phyloP scores from a whole-genome alignment of 2,329 filamentous ascomycete species.

The Pseudocercospora macadamiae region DNA sequence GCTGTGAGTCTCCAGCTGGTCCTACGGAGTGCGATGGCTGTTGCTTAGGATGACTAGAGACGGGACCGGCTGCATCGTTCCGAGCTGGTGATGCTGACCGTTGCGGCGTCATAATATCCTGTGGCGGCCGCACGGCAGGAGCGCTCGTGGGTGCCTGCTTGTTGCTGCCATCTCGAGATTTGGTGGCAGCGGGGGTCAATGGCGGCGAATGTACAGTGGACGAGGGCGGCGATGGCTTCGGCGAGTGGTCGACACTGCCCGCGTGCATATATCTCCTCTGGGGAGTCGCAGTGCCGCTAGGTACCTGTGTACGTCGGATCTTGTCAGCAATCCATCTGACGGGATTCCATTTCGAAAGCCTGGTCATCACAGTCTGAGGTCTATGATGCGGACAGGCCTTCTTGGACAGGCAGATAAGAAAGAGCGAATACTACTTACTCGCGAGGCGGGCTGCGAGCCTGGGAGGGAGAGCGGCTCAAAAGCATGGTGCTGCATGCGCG shows the following conservation, averaged over 20 bases:
- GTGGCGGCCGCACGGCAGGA: conserved; percentile 43
- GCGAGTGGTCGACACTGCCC: conserved; percentile 55
- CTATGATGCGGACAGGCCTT: not conserved
- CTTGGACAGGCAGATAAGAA: not conserved
- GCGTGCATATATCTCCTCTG: conserved; percentile 45
- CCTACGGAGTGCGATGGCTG: conserved; percentile 60
- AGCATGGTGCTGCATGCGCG: conserved; percentile 80
- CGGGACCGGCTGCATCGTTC: conserved; percentile 33
- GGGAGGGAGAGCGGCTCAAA: conserved; percentile 92
- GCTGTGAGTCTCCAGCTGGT: conserved; percentile 57
- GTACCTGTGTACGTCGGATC: conserved; percentile 40
- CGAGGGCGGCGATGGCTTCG: conserved; percentile 65
- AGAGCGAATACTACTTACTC: conserved; percentile 61
- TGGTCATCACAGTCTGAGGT: conserved; percentile 15
- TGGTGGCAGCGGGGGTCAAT: conserved; percentile 80
- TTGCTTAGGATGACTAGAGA: conserved; percentile 49
- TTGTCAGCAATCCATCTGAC: conserved; percentile 9
- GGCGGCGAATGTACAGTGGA: conserved; percentile 83
- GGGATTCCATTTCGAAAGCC: conserved; percentile 1
- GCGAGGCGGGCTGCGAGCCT: conserved; percentile 78
- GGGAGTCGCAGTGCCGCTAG: conserved; percentile 51
- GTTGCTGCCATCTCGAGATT: conserved; percentile 56
- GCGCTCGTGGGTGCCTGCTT: conserved; percentile 25
- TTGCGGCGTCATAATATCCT: conserved; percentile 68
- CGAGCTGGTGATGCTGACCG: conserved; percentile 39